phyloP scores from a whole-genome alignment of 768 basidiomycete species.

The Peribolospora baueri region DNA sequence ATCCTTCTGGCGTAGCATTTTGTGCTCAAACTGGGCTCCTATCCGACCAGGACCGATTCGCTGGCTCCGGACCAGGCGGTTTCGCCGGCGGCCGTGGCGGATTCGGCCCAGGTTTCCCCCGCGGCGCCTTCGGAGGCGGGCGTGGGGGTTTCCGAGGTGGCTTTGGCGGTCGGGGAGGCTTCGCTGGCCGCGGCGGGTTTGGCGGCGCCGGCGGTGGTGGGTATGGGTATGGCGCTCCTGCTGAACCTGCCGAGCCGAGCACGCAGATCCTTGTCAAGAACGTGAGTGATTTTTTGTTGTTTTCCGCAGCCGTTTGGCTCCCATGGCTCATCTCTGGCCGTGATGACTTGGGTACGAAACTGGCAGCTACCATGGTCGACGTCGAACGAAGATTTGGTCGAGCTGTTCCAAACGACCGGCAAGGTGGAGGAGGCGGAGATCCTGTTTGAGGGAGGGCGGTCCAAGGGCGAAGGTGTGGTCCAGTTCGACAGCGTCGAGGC shows the following conservation, averaged over 20 bases:
- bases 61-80: not conserved
- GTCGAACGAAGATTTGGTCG: slow-evolving; percentile 91
- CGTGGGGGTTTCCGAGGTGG: slow-evolving; percentile 21
- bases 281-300: slow-evolving; percentile 31
- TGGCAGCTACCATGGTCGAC: slow-evolving; percentile 88
- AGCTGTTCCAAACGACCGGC: slow-evolving; percentile 92
- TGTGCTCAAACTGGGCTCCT: not conserved
- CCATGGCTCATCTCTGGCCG: not conserved
- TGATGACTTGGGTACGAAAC: not conserved
- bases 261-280: slow-evolving; percentile 98
- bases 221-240: slow-evolving; percentile 22
- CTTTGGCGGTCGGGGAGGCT: slow-evolving; percentile 14
- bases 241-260: slow-evolving; percentile 43
- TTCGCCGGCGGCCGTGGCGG: slow-evolving; percentile 1
- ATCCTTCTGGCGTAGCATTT: not conserved
- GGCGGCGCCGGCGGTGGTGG: slow-evolving; percentile 34
- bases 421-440: slow-evolving; percentile 88
- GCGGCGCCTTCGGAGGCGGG: slow-evolving; percentile 3
- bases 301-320: not conserved
- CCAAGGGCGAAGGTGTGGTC: slow-evolving; percentile 85
- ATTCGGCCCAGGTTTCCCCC: no score
- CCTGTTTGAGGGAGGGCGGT: slow-evolving; percentile 69
- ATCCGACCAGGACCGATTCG: slow-evolving; percentile 43
- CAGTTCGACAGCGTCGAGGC: slow-evolving; percentile 70
- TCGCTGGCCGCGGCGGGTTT: slow-evolving; percentile 21